Percentiles rank a stretch among this genome's conserved stretches.
These are phyloP conservation scores for Salpingoeca rosetta DNA, from an alignment of 78 protist species.

Conservation along the genomic window DNA sequence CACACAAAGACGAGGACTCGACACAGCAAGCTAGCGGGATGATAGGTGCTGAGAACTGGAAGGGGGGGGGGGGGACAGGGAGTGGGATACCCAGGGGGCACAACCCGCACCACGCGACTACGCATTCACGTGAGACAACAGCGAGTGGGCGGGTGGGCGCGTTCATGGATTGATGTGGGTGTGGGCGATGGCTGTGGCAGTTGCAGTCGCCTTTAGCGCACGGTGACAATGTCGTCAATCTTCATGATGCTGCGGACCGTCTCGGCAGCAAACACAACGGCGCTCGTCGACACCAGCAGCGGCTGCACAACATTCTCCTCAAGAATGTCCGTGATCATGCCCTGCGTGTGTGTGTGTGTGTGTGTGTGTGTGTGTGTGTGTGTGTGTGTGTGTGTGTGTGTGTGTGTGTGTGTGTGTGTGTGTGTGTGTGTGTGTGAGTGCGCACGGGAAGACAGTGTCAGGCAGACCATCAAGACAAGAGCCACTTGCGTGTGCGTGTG, in stretches of 20 bases:
- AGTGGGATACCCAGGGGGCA: neutral
- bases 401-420: too few relatives aligned
- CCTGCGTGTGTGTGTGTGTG: constrained; percentile 40
- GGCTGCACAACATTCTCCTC: constrained; percentile 97
- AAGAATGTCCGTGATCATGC: constrained; percentile 77
- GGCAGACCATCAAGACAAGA: too few relatives aligned
- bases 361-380: too few relatives aligned
- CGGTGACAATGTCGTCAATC: constrained; percentile 86
- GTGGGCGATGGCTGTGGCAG: constrained; percentile 6
- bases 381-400: too few relatives aligned
- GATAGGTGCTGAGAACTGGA: neutral
- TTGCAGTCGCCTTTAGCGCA: neutral
- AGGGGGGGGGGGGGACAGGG: neutral
- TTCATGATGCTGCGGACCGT: constrained; percentile 91
- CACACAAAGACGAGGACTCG: constrained; percentile 30
- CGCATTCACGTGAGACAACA: neutral
- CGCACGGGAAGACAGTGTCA: too few relatives aligned
- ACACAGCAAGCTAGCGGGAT: constrained; percentile 23
- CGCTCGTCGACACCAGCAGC: constrained; percentile 83
- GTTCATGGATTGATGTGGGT: constrained; percentile 23
- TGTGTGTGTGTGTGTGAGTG: too few relatives aligned
- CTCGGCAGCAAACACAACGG: constrained; percentile 95
- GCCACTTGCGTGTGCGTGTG: too few relatives aligned
- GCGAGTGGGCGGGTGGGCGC: constrained; percentile 29
- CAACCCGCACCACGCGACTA: neutral